Evolutionary conservation across 108 stramenopile species (phyloP).

Genomic region (Cylindrotheca fusiformis): DNA sequence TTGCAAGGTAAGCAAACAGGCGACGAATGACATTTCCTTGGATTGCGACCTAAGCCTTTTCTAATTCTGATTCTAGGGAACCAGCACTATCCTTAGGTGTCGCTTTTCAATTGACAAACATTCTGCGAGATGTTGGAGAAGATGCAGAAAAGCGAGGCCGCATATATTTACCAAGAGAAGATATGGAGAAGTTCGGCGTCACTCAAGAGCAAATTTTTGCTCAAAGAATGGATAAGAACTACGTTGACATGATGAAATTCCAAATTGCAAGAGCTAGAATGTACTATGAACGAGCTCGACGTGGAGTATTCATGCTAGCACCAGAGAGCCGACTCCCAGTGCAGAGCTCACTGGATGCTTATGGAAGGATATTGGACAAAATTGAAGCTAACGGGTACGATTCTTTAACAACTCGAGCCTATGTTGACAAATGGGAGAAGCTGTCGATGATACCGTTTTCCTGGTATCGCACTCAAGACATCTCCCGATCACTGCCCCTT

Average conservation of each 20-base stretch:
- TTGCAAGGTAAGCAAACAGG: constrained; percentile 63
- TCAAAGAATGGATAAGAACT: constrained; percentile 86
- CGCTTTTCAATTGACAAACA: constrained; percentile 98
- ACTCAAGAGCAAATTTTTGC: constrained; percentile 90
- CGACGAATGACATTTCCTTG: neutral
- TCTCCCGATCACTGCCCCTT: constrained; percentile 66
- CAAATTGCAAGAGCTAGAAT: constrained; percentile 89
- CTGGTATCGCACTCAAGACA: constrained; percentile 88
- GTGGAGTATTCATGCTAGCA: constrained; percentile 92
- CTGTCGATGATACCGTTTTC: constrained; percentile 90
- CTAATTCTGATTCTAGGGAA: constrained; percentile 47
- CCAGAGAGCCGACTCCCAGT: constrained; percentile 89
- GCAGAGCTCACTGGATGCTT: constrained; percentile 90
- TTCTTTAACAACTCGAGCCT: constrained; percentile 91
- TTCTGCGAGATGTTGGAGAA: constrained; percentile 97
- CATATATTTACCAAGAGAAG: constrained; percentile 91
- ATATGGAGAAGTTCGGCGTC: constrained; percentile 90
- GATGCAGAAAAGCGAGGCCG: constrained; percentile 89
- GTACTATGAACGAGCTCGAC: constrained; percentile 92
- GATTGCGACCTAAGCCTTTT: neutral
- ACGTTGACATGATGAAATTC: constrained; percentile 92
- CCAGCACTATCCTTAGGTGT: constrained; percentile 95
- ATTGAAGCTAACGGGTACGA: constrained; percentile 96
- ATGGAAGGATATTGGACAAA: constrained; percentile 90
- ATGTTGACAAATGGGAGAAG: constrained; percentile 95